phyloP scores from a whole-genome alignment of 306 rosid species.

The Glycine latifolia region DNA sequence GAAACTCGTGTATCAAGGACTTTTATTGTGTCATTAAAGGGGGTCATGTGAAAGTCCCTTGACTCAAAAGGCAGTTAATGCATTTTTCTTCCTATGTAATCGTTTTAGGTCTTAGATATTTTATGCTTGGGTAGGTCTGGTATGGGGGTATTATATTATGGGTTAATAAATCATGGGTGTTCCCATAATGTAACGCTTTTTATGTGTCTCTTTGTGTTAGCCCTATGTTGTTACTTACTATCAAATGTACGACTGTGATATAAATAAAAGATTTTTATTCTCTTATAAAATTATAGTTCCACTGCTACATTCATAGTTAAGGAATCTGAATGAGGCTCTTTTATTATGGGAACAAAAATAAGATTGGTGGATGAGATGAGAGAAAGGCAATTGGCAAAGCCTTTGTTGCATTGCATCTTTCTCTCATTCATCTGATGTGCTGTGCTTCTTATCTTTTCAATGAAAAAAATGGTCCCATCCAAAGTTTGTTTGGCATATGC shows the following conservation, averaged over 20 bases:
- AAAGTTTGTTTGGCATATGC: slow-evolving; percentile 47
- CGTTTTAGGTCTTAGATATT: slow-evolving; percentile 47
- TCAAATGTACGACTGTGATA: slow-evolving; percentile 50
- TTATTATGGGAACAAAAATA: slow-evolving; percentile 11
- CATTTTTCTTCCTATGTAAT: slow-evolving; percentile 45
- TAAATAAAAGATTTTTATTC: slow-evolving; percentile 52
- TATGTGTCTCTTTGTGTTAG: slow-evolving; percentile 36
- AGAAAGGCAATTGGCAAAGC: neutral
- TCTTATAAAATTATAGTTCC: neutral
- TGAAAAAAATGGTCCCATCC: slow-evolving; percentile 42
- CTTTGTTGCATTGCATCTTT: slow-evolving; percentile 1
- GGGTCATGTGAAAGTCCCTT: slow-evolving; percentile 51
- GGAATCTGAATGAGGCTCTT: slow-evolving; percentile 30
- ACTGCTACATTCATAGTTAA: neutral
- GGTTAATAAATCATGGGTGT: slow-evolving; percentile 52
- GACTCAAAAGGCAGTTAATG: slow-evolving; percentile 38
- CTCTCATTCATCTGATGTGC: neutral
- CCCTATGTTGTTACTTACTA: slow-evolving; percentile 22
- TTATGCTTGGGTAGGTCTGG: slow-evolving; percentile 43
- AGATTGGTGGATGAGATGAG: neutral
- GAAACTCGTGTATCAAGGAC: slow-evolving; percentile 14
- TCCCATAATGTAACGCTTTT: slow-evolving; percentile 44
- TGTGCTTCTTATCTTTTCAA: slow-evolving; percentile 44
- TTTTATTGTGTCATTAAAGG: slow-evolving; percentile 33
- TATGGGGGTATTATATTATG: neutral